Evolutionary conservation across 768 basidiomycete species (phyloP).

Genomic region (Russula lepida): DNA sequence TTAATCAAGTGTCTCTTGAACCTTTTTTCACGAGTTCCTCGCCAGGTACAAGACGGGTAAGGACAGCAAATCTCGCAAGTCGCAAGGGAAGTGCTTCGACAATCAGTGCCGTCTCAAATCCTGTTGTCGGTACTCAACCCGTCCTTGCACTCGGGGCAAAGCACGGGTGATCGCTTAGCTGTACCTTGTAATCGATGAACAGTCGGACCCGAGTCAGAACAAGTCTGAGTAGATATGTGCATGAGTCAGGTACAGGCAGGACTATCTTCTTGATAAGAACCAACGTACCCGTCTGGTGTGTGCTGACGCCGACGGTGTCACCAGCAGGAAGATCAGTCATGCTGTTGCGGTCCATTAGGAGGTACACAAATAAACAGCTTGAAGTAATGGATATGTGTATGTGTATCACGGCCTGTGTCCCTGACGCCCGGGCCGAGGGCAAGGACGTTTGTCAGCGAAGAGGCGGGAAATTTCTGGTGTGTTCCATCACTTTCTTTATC

Average conservation of each 20-base stretch:
- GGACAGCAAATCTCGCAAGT: background rate
- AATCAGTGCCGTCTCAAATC: background rate
- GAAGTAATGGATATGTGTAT: background rate
- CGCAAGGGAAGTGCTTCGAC: background rate
- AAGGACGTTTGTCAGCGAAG: constrained; percentile 10
- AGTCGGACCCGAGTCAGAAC: background rate
- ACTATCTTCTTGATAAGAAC: background rate
- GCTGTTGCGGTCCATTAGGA: background rate
- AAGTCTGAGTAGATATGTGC: background rate
- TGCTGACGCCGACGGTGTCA: background rate
- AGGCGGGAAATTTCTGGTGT: constrained; percentile 30
- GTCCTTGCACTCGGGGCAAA: background rate
- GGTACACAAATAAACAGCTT: background rate
- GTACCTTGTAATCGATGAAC: background rate
- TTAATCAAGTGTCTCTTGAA: background rate
- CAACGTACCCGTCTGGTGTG: background rate
- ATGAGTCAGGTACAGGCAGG: background rate
- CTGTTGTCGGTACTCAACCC: background rate
- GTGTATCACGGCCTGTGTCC: background rate
- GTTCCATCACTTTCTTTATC: constrained; percentile 33
- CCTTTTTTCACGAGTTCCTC: background rate
- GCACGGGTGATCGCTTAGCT: background rate
- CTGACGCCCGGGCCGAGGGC: background rate
- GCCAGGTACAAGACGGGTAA: background rate
- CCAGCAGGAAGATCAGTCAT: background rate